A percentile compares a stretch with the other conserved stretches of the same genome.
phyloP scores from a whole-genome alignment of 164 flowering plant species.

The Aristolochia californica region DNA sequence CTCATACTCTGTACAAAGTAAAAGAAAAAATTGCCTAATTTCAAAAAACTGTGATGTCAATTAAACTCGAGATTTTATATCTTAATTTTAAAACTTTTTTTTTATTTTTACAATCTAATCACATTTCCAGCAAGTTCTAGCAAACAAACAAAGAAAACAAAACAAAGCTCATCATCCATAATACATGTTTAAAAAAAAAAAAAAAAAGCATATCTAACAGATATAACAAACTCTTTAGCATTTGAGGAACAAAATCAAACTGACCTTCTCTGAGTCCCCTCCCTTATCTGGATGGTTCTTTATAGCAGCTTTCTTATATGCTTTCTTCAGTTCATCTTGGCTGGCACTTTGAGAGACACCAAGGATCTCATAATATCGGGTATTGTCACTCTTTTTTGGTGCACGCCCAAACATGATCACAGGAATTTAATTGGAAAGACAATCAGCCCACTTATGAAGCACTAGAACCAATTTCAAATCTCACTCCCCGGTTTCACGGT shows the following conservation, averaged over 20 bases:
- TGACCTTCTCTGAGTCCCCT: slow-evolving; percentile 57
- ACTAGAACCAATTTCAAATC: background rate
- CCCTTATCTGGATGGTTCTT: slow-evolving; percentile 65
- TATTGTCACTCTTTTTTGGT: slow-evolving; percentile 45
- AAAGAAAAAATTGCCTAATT: background rate
- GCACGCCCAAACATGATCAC: slow-evolving; percentile 48
- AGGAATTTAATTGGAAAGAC: slow-evolving; percentile 10
- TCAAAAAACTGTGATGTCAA: background rate
- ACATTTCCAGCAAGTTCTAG: background rate
- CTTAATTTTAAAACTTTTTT: too few relatives aligned
- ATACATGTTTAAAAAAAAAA: background rate
- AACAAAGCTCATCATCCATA: background rate
- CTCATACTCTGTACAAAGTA: background rate
- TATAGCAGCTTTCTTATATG: slow-evolving; percentile 48
- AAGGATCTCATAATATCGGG: slow-evolving; percentile 41
- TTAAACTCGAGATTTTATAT: too few relatives aligned
- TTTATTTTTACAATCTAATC: too few relatives aligned
- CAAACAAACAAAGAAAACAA: background rate
- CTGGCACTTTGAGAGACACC: slow-evolving; percentile 38
- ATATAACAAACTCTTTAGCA: background rate
- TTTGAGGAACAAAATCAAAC: background rate
- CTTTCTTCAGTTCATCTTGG: slow-evolving; percentile 52
- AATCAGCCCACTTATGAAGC: background rate
- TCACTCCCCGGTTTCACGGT: background rate
- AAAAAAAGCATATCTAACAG: background rate